phyloP scores from a whole-genome alignment of 2,329 filamentous ascomycete genomes.

The Teratosphaeria nubilosa region DNA sequence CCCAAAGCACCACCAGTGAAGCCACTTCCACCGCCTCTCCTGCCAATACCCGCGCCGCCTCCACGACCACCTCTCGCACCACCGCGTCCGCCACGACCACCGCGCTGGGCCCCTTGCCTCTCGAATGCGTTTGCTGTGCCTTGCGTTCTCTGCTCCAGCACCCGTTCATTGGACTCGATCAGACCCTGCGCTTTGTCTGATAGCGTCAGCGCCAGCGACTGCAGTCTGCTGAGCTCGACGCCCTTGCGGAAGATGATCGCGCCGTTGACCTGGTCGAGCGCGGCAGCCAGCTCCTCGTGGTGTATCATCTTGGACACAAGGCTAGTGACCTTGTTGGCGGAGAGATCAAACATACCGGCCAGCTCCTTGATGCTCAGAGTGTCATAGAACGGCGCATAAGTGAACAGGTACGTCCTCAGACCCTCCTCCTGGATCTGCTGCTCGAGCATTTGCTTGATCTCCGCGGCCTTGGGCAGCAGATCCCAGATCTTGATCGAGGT shows the following conservation, averaged over 20 bases:
- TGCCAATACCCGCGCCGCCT: conserved; percentile 34
- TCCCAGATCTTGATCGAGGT: conserved; percentile 99
- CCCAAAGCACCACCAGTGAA: conserved; percentile 75
- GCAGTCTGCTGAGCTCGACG: conserved; percentile 89
- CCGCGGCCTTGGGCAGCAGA: conserved; percentile 80
- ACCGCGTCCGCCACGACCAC: conserved; percentile 48
- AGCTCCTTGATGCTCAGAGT: conserved; percentile 80
- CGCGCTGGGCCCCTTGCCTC: conserved; percentile 71
- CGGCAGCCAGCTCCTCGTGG: conserved; percentile 92
- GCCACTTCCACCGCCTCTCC: conserved; percentile 49
- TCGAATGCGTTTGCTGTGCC: conserved; percentile 94
- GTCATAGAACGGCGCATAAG: conserved; percentile 98
- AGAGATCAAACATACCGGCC: conserved; percentile 89
- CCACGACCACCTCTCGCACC: conserved; percentile 51
- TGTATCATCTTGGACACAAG: conserved; percentile 99
- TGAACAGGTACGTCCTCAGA: conserved; percentile 96
- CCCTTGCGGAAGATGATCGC: conserved; percentile 99
- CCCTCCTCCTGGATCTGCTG: conserved; percentile 99
- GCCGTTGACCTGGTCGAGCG: conserved; percentile 92
- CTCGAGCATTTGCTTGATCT: conserved; percentile 94
- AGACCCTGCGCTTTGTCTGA: conserved; percentile 93
- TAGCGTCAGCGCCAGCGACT: conserved; percentile 86
- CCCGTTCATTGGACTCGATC: conserved; percentile 95
- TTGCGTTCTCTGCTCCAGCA: conserved; percentile 91
- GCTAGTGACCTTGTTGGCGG: conserved; percentile 81